Evolutionary conservation across 768 basidiomycete species (phyloP).

Genomic region (Psilocybe azurescens): DNA sequence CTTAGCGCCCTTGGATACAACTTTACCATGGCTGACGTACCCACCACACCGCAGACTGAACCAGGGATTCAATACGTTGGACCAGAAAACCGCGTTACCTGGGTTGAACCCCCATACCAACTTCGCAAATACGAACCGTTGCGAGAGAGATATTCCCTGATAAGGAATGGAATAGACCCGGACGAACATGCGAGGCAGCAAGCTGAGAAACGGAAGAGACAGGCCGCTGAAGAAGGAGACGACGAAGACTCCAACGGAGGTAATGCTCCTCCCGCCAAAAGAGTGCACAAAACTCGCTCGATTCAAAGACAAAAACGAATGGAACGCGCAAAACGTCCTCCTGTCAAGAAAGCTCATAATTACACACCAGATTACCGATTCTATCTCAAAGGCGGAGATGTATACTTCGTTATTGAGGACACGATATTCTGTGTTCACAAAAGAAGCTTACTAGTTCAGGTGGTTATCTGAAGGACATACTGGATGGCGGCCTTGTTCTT

Average conservation of each 20-base stretch:
- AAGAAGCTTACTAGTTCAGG: constrained; percentile 16
- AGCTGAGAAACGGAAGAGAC: background rate
- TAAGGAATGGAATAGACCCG: background rate
- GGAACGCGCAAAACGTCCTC: background rate
- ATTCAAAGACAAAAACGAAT: constrained; percentile 1
- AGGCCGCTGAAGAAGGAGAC: background rate
- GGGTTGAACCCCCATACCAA: background rate
- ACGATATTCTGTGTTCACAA: constrained; percentile 27
- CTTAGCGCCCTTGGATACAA: no score
- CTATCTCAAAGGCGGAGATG: constrained; percentile 28
- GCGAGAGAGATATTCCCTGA: background rate
- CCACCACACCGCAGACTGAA: background rate
- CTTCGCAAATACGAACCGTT: background rate
- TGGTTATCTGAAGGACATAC: constrained; percentile 24
- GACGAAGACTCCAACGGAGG: background rate
- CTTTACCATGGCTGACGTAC: background rate
- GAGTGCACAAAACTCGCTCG: constrained; percentile 5
- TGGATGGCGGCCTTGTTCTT: background rate
- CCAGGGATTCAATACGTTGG: background rate
- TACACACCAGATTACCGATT: constrained; percentile 22
- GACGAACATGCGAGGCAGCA: background rate
- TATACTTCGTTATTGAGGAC: constrained; percentile 22
- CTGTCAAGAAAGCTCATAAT: background rate
- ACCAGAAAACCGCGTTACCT: background rate
- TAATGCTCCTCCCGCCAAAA: background rate